phyloP scores from a whole-genome alignment of 495 filamentous ascomycete species.

The Stereocaulon alpinum region DNA sequence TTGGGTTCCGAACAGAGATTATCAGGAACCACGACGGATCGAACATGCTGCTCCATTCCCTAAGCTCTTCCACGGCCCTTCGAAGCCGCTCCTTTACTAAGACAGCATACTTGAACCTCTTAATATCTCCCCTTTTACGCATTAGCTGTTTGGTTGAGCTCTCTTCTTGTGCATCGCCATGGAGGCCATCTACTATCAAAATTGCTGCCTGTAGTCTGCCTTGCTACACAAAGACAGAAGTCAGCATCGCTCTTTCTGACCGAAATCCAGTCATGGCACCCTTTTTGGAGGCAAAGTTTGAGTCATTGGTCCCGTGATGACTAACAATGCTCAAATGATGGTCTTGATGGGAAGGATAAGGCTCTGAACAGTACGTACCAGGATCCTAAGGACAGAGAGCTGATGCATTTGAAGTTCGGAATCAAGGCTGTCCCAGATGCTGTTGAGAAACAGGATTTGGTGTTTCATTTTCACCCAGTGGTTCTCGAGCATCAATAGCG shows the following conservation, averaged over 20 bases:
- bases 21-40: slow-evolving; percentile 25
- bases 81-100: slow-evolving; percentile 14
- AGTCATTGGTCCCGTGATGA: no score
- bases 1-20: slow-evolving; percentile 11
- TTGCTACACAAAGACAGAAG: background rate
- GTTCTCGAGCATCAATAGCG: slow-evolving; percentile 27
- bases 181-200: background rate
- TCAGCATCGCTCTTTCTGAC: no score
- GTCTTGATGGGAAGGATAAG: no score
- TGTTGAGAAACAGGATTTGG: slow-evolving; percentile 30
- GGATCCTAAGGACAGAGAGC: slow-evolving; percentile 23
- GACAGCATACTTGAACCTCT: slow-evolving; percentile 23
- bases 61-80: slow-evolving; percentile 20
- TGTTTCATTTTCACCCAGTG: slow-evolving; percentile 27
- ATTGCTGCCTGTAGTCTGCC: slow-evolving; percentile 6
- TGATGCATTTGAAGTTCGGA: slow-evolving; percentile 27
- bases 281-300: no score
- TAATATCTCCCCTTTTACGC: slow-evolving; percentile 13
- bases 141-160: background rate
- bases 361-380: background rate
- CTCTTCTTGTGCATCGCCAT: background rate
- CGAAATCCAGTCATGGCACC: no score
- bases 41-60: slow-evolving; percentile 22
- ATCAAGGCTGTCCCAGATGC: slow-evolving; percentile 27
- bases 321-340: no score